Evolutionary conservation across 768 basidiomycete genomes (phyloP).

Genomic region (Lactarius hengduanensis): DNA sequence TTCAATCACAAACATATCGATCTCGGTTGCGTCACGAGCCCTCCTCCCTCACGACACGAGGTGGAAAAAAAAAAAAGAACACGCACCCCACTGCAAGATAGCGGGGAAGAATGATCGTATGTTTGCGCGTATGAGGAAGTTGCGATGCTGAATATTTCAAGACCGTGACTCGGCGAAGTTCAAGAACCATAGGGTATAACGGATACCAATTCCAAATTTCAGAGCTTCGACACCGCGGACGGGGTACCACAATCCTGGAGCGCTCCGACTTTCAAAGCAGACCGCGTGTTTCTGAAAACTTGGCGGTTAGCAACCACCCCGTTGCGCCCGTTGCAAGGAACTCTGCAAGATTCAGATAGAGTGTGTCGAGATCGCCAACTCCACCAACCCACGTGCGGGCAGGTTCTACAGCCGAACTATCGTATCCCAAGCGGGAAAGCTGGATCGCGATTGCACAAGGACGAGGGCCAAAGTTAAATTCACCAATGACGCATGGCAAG

Average conservation of each 20-base stretch:
- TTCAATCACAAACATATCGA: slow-evolving; percentile 6
- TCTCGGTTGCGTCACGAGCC: slow-evolving; percentile 9
- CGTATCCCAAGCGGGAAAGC: not conserved
- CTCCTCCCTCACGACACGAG: slow-evolving; percentile 9
- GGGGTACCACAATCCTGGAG: not conserved
- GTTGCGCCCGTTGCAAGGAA: not conserved
- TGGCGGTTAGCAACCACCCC: not conserved
- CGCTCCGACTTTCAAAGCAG: slow-evolving; percentile 1
- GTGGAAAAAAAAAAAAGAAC: not conserved
- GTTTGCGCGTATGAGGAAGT: not conserved
- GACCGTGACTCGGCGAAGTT: not conserved
- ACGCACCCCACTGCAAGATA: not conserved
- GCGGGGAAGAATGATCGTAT: not conserved
- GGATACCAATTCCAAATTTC: not conserved
- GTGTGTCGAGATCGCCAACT: not conserved
- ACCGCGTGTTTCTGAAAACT: not conserved
- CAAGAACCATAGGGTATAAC: not conserved
- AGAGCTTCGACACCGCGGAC: not conserved
- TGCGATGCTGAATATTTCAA: not conserved
- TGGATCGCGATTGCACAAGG: not conserved
- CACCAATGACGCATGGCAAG: not conserved
- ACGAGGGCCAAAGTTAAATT: slow-evolving; percentile 2
- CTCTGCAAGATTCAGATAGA: slow-evolving; percentile 7
- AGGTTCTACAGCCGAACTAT: not conserved
- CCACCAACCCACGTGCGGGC: not conserved